phyloP scores from a whole-genome alignment of 352 stramenopile species.

The Phytophthora fragariaefolia region DNA sequence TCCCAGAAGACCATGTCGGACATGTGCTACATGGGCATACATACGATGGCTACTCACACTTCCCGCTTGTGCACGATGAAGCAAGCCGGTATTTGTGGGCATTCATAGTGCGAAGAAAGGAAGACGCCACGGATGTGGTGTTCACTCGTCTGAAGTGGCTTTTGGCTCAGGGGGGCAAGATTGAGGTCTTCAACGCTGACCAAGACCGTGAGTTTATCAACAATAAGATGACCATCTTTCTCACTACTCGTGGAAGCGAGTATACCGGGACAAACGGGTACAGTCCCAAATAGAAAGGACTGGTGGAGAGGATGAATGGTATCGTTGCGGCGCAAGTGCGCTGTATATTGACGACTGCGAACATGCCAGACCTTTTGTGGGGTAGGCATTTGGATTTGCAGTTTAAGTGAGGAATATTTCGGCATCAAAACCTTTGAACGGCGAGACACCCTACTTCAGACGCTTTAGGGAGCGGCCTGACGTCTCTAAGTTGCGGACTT shows the following conservation, averaged over 20 bases:
- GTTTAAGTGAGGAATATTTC: too few species aligned
- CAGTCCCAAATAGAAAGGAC: not conserved
- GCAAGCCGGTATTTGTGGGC: not conserved
- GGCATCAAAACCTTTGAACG: too few species aligned
- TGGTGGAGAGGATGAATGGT: not conserved
- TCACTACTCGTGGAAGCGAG: not conserved
- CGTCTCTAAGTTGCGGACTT: too few species aligned
- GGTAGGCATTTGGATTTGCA: too few species aligned
- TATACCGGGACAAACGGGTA: not conserved
- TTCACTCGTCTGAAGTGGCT: not conserved
- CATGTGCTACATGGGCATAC: conserved; percentile 12
- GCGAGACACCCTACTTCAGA: too few species aligned
- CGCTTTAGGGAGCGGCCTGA: too few species aligned
- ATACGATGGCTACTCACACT: conserved; percentile 19
- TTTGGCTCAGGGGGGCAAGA: not conserved
- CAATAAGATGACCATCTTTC: not conserved
- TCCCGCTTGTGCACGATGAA: conserved; percentile 9
- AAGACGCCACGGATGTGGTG: not conserved
- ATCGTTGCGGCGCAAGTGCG: not conserved
- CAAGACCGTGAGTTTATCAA: not conserved
- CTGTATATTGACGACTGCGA: too few species aligned
- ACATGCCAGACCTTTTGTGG: too few species aligned
- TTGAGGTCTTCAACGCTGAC: not conserved
- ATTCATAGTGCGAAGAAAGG: not conserved
- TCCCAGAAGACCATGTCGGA: conserved; percentile 26